phyloP scores from a whole-genome alignment of 305 asterid genomes.

The Nicotiana rustica region DNA sequence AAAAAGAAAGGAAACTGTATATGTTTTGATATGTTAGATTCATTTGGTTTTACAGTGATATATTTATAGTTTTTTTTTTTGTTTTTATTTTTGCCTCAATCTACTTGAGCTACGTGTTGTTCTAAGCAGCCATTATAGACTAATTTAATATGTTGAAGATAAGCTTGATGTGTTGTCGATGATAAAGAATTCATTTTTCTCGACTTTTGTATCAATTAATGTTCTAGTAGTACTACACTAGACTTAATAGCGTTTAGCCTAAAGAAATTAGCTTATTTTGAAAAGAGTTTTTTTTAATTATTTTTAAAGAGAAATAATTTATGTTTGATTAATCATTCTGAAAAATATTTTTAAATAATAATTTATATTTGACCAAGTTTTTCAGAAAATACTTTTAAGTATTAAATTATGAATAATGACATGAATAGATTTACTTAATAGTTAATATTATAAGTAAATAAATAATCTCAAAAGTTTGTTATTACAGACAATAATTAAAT shows the following conservation, averaged over 20 bases:
- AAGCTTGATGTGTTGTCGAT: background rate
- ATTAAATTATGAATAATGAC: no score
- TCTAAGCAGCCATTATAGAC: background rate
- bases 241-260: background rate
- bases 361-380: no score
- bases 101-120: background rate
- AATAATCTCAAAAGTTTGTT: no score
- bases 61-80: constrained; percentile 1
- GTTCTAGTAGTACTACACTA: background rate
- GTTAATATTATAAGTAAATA: no score
- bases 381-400: no score
- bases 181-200: background rate
- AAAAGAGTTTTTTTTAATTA: no score
- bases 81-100: background rate
- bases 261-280: no score
- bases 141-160: background rate
- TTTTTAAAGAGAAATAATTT: no score
- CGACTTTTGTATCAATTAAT: background rate
- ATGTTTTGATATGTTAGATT: background rate
- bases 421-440: no score
- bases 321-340: no score
- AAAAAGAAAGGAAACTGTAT: background rate
- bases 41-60: background rate
- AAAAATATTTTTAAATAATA: no score
- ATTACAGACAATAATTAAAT: no score